Evolutionary conservation across 2,329 filamentous ascomycete species (phyloP).

Genomic region (Trichophyton benhamiae): DNA sequence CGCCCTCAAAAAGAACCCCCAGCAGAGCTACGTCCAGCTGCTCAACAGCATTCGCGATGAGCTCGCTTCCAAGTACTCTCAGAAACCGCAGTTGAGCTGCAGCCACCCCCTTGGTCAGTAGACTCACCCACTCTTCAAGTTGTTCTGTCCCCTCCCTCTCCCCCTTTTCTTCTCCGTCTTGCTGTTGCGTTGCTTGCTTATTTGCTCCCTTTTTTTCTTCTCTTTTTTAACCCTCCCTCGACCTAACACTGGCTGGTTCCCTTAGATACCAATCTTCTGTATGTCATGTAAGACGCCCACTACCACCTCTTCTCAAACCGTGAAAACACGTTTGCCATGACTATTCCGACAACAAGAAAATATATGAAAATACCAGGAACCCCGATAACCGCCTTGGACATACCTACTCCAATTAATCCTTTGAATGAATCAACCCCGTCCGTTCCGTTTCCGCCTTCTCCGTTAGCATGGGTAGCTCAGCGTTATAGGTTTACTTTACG

Average conservation of each 20-base stretch:
- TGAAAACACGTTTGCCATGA: slow-evolving; percentile 1
- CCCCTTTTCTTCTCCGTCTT: slow-evolving; percentile 4
- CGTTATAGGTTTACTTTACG: background rate
- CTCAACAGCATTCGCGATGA: slow-evolving; percentile 92
- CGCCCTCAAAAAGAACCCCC: slow-evolving; percentile 78
- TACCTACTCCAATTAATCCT: background rate
- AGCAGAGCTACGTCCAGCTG: slow-evolving; percentile 91
- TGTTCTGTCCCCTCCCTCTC: slow-evolving; percentile 13
- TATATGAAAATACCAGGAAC: background rate
- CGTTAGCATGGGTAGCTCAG: background rate
- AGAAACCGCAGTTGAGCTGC: slow-evolving; percentile 92
- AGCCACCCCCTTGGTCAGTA: slow-evolving; percentile 83
- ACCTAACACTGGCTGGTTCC: slow-evolving; percentile 9
- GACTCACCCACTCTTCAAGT: background rate
- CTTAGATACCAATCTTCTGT: slow-evolving; percentile 52
- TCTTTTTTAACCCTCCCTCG: slow-evolving; percentile 8
- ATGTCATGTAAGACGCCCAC: slow-evolving; percentile 47
- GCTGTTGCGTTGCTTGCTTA: no score
- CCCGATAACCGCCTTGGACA: background rate
- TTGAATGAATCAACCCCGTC: background rate
- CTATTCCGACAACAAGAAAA: background rate
- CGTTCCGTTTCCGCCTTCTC: background rate
- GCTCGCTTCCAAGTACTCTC: slow-evolving; percentile 70
- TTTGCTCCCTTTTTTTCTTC: no score
- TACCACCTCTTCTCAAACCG: background rate